phyloP scores from a whole-genome alignment of 805 yeast species.

The Starmerella stigmatis region DNA sequence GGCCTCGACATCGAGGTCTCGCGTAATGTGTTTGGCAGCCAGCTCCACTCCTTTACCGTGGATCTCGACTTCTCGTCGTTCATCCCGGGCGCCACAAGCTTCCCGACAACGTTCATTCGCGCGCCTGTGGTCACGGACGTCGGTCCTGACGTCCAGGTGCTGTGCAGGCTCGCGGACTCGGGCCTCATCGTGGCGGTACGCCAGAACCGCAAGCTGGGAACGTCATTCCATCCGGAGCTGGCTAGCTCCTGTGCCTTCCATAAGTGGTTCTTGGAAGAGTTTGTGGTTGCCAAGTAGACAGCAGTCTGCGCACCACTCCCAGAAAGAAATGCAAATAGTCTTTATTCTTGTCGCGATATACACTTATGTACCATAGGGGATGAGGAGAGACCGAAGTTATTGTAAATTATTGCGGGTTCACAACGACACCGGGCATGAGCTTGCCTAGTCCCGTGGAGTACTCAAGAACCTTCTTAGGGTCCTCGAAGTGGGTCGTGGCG shows the following conservation, averaged over 20 bases:
- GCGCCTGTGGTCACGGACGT: constrained; percentile 52
- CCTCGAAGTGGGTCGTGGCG: constrained; percentile 62
- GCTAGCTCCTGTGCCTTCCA: constrained; percentile 51
- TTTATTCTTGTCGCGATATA: too few species aligned
- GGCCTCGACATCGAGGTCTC: constrained; percentile 54
- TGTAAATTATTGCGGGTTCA: constrained; percentile 37
- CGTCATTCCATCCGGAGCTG: constrained; percentile 74
- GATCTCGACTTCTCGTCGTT: constrained; percentile 35
- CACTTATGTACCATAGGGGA: too few species aligned
- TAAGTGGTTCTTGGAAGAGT: constrained; percentile 41
- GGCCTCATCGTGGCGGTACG: constrained; percentile 56
- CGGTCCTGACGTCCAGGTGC: constrained; percentile 24
- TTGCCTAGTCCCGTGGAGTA: constrained; percentile 63
- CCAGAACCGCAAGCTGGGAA: constrained; percentile 58
- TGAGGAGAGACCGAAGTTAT: too few species aligned
- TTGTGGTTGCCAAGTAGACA: too few species aligned
- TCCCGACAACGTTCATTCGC: constrained; percentile 50
- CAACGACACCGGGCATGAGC: constrained; percentile 63
- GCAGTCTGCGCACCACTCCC: too few species aligned
- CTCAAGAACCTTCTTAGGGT: constrained; percentile 50
- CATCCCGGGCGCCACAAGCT: constrained; percentile 29
- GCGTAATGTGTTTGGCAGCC: constrained; percentile 73
- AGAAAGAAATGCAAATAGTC: too few species aligned
- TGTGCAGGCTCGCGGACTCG: constrained; percentile 23
- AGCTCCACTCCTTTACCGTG: constrained; percentile 52